phyloP scores from a whole-genome alignment of 495 filamentous ascomycete species.

The Penicillium pulvis region DNA sequence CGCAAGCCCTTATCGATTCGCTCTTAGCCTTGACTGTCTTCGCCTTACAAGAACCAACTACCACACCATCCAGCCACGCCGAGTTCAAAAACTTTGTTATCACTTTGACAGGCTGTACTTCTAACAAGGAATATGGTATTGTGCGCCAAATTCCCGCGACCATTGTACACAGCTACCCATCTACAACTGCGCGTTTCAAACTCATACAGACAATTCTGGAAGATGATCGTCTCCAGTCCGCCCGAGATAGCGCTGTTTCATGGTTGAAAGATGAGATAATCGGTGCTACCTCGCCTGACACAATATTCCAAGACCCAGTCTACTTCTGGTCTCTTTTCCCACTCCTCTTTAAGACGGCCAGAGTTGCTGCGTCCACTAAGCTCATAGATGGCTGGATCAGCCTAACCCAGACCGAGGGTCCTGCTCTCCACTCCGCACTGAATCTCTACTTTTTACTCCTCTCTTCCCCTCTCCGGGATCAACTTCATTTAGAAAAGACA shows the following conservation, averaged over 20 bases:
- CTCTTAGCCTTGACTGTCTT: slow-evolving; percentile 39
- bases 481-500: slow-evolving; percentile 42
- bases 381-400: slow-evolving; percentile 39
- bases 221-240: slow-evolving; percentile 67
- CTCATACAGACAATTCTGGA: slow-evolving; percentile 82
- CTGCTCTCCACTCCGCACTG: slow-evolving; percentile 44
- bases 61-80: slow-evolving; percentile 25
- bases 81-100: slow-evolving; percentile 50
- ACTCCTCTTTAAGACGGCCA: slow-evolving; percentile 33
- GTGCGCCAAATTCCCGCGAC: slow-evolving; percentile 73
- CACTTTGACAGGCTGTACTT: slow-evolving; percentile 69
- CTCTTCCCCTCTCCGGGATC: slow-evolving; percentile 34
- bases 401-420: slow-evolving; percentile 40
- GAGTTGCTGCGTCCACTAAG: slow-evolving; percentile 25
- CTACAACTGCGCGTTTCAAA: slow-evolving; percentile 65
- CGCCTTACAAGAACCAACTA: slow-evolving; percentile 28
- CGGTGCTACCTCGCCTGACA: slow-evolving; percentile 22
- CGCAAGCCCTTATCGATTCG: slow-evolving; percentile 45
- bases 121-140: slow-evolving; percentile 64
- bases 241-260: slow-evolving; percentile 78
- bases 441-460: slow-evolving; percentile 50
- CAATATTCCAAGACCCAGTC: slow-evolving; percentile 37
- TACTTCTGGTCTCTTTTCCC: slow-evolving; percentile 57
- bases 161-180: slow-evolving; percentile 76
- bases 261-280: slow-evolving; percentile 90